phyloP scores from a whole-genome alignment of 1,284 basidiomycete genomes.

The Melampsora americana region DNA sequence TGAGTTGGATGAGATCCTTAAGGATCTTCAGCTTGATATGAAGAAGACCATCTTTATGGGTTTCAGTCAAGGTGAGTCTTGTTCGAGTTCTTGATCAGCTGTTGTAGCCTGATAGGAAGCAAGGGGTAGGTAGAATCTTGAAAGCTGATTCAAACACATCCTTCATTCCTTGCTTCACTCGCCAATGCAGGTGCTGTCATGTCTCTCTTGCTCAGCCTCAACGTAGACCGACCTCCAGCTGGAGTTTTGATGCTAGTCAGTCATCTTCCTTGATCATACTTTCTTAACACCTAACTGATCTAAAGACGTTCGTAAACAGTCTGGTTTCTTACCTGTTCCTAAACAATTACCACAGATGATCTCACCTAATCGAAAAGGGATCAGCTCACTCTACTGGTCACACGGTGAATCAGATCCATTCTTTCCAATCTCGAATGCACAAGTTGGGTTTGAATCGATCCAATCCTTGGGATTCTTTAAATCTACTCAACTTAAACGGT shows the following conservation, averaged over 20 bases:
- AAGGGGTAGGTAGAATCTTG: too few relatives aligned
- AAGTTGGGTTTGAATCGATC: background rate
- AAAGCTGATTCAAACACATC: too few relatives aligned
- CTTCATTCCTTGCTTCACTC: background rate
- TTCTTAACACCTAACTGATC: background rate
- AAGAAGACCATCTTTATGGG: slow-evolving; percentile 11
- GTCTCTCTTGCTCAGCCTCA: slow-evolving; percentile 19
- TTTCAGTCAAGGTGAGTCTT: slow-evolving; percentile 27
- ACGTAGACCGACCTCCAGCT: slow-evolving; percentile 2
- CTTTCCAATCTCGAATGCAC: background rate
- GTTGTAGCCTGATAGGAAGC: too few relatives aligned
- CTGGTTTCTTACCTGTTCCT: slow-evolving; percentile 8
- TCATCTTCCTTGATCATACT: background rate
- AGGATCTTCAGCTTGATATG: background rate
- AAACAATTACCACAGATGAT: background rate
- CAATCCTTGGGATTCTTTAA: too few relatives aligned
- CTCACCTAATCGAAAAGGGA: background rate
- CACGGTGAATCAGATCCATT: background rate
- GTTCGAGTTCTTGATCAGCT: too few relatives aligned
- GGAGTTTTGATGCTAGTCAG: slow-evolving; percentile 3
- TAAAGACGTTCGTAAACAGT: background rate
- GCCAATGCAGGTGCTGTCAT: slow-evolving; percentile 10
- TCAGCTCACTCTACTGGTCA: background rate
- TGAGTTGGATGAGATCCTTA: background rate
- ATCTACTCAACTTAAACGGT: too few relatives aligned